phyloP scores from a whole-genome alignment of 1,284 basidiomycete species.

The Taiwanofungus camphoratus region DNA sequence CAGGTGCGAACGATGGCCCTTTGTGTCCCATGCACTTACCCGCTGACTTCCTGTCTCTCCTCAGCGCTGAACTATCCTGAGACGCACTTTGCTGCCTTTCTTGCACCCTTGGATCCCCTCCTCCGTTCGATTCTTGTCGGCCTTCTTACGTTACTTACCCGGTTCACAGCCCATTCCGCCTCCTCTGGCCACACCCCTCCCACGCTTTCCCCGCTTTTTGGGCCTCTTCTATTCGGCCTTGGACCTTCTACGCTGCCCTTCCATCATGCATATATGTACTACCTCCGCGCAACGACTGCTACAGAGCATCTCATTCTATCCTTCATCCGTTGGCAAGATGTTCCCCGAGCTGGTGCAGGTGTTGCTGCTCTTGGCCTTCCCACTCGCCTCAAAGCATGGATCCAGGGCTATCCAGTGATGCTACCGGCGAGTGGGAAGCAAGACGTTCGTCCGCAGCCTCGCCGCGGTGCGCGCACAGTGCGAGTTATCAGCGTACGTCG shows the following conservation, averaged over 20 bases:
- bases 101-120: constrained; percentile 46
- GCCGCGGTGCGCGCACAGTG: constrained; percentile 68
- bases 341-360: constrained; percentile 27
- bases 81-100: constrained; percentile 61
- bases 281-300: constrained; percentile 76
- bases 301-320: constrained; percentile 85
- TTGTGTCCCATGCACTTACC: constrained; percentile 14
- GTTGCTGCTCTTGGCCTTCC: constrained; percentile 57
- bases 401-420: constrained; percentile 76
- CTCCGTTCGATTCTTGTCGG: constrained; percentile 59
- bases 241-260: constrained; percentile 59
- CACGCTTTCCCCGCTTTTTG: constrained; percentile 83
- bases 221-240: constrained; percentile 78
- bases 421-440: constrained; percentile 40
- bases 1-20: constrained; percentile 44
- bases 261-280: constrained; percentile 73
- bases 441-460: constrained; percentile 44
- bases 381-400: constrained; percentile 78
- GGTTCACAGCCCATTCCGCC: constrained; percentile 75
- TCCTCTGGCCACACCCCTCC: constrained; percentile 81
- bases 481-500: constrained; percentile 68
- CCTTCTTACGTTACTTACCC: constrained; percentile 69
- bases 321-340: constrained; percentile 77
- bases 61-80: constrained; percentile 62
- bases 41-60: constrained; percentile 2